These are phyloP conservation scores for Botrytis hyacinthi DNA, from an alignment of 2,329 filamentous ascomycete species.

Conservation along the genomic window DNA sequence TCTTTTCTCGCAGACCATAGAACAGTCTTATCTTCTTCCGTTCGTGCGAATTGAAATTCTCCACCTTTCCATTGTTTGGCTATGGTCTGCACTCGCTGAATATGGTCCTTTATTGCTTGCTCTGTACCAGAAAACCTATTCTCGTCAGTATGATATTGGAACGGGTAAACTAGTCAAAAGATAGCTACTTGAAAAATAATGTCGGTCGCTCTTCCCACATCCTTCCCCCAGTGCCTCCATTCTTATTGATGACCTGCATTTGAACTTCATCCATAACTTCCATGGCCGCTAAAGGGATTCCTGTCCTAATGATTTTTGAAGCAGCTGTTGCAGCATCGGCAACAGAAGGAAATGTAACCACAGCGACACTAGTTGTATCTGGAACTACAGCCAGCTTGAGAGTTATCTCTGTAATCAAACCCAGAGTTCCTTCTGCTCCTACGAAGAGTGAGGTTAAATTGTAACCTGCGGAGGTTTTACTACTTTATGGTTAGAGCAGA, in stretches of 20 bases:
- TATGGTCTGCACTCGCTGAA: slow-evolving; percentile 64
- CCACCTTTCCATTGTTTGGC: slow-evolving; percentile 60
- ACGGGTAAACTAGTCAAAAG: too few relatives aligned
- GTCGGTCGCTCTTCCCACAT: slow-evolving; percentile 73
- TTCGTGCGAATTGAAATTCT: slow-evolving; percentile 72
- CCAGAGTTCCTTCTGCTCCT: slow-evolving; percentile 77
- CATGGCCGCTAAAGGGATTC: slow-evolving; percentile 38
- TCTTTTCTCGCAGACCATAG: slow-evolving; percentile 81
- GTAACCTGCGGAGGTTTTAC: slow-evolving; percentile 77
- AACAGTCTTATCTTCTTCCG: slow-evolving; percentile 65
- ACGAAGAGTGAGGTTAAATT: slow-evolving; percentile 78
- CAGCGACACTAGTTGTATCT: slow-evolving; percentile 70
- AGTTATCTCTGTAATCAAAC: slow-evolving; percentile 79
- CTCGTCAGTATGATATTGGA: neutral
- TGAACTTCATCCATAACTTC: slow-evolving; percentile 86
- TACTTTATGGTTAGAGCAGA: neutral
- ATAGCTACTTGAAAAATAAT: slow-evolving; percentile 66
- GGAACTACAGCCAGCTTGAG: slow-evolving; percentile 75
- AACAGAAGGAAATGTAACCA: slow-evolving; percentile 73
- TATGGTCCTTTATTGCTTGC: slow-evolving; percentile 71
- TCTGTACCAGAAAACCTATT: slow-evolving; percentile 68
- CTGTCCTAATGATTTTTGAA: slow-evolving; percentile 66
- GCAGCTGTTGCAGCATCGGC: slow-evolving; percentile 71
- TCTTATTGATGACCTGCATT: slow-evolving; percentile 75
- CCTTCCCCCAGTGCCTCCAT: slow-evolving; percentile 62